Evolutionary conservation across 768 basidiomycete genomes (phyloP), one percentile per base, ranked within the genome.

Genomic region (Tulasnella sp.): DNA sequence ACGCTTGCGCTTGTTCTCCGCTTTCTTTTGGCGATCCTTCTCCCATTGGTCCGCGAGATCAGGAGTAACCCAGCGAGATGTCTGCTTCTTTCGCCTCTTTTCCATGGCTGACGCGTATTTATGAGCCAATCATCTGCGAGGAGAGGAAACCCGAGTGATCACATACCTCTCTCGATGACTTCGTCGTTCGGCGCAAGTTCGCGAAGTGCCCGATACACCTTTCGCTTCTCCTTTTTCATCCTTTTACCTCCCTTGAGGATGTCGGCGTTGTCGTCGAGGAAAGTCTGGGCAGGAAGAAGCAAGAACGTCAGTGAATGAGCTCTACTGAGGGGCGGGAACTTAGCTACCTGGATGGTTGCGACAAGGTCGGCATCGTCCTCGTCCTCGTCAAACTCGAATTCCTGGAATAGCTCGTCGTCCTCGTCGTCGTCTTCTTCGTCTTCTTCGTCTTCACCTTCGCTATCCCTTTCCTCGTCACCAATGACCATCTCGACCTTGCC

Each of bases 11-110:
- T 94, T 97, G 82, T 86, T 83, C 77, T 91, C 90, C 0, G 94
- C 94, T 83, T 98, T 99, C 85, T 91, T 92, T 74, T 86, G 85
- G 1, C 95, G 93, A 82, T 98, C 96, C 70, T 88, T 88, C 69
- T 90, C 88, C 95, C 95, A 98, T 78, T 90, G 91, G 0, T 84
- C 88, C 74, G 86, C 87, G 10, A 98, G 86, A 7, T 90, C 87
- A 1, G 85, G 81, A 0, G 93, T 89, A 15, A 92, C 81, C 73
- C 73, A 74, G n/a, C 1, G 42, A 23, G 73, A 20, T n/a, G 23
- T 29, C n/a, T 61, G 23, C 57, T 61, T 61, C 57, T 61, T 61
- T 29, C 57, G 57, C 5, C 29, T 61, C 57, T 61, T 29, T 61
- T 61, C 6, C 57, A 61, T 61, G 29, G 57, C 57, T 61, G 23